Percentiles rank a stretch among this genome's conserved stretches.
Conservation (phyloP, 2,329 filamentous ascomycete genomes). For the Aureobasidium sp. region DNA sequence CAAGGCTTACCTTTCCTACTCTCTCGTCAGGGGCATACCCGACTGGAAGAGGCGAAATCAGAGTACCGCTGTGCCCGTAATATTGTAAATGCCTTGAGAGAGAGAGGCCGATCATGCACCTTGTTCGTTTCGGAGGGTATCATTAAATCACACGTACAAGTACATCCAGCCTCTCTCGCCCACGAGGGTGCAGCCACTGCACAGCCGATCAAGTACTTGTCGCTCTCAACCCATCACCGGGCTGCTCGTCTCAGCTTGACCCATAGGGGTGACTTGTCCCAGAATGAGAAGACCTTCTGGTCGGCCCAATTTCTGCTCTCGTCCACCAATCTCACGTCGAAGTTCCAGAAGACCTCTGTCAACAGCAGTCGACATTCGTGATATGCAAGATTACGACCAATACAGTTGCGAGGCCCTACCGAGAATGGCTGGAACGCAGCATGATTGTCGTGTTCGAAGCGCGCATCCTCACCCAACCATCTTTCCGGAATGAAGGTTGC, state of each 20-base stretch:
- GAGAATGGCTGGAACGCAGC: slow-evolving; percentile 27
- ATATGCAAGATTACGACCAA: slow-evolving; percentile 30
- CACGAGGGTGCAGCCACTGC: not conserved
- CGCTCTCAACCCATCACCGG: not conserved
- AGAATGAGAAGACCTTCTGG: slow-evolving; percentile 27
- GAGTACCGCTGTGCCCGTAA: not conserved
- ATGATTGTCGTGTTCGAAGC: slow-evolving; percentile 27
- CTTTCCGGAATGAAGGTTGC: slow-evolving; percentile 28
- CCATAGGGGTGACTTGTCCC: slow-evolving; percentile 26
- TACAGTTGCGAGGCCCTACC: slow-evolving; percentile 27
- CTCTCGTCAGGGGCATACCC: not conserved
- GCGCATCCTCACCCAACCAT: slow-evolving; percentile 24
- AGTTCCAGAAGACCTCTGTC: slow-evolving; percentile 31
- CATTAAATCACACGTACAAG: not conserved
- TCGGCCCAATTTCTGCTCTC: slow-evolving; percentile 26
- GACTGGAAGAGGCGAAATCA: not conserved
- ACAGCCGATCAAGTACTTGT: not conserved
- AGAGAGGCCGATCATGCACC: not conserved
- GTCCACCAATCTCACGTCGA: slow-evolving; percentile 29
- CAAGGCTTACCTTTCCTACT: not conserved
- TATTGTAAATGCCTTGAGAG: not conserved
- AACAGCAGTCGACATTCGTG: slow-evolving; percentile 34
- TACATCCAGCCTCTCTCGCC: not conserved
- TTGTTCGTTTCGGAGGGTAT: not conserved
- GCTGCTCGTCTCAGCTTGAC: slow-evolving; percentile 7